A percentile compares a stretch with the other conserved stretches of the same genome.
Conservation (phyloP, 2,329 filamentous ascomycete genomes). For the Sclerotinia subarctica region DNA sequence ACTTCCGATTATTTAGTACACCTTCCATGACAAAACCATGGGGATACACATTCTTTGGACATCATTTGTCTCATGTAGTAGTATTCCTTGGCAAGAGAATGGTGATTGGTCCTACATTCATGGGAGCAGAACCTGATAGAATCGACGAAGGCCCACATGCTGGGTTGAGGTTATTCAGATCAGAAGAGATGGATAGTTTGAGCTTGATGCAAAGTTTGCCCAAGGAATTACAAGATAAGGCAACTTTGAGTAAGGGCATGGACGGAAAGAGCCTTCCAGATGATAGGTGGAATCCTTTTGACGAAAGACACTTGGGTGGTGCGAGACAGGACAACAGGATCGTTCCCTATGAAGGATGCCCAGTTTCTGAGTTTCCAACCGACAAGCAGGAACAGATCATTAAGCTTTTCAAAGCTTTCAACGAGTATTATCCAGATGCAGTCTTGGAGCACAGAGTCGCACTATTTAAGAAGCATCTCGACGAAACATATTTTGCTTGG, state of each 20-base stretch:
- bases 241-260: slow-evolving; percentile 37
- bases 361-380: slow-evolving; percentile 48
- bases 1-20: slow-evolving; percentile 34
- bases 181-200: slow-evolving; percentile 33
- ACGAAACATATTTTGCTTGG: slow-evolving; percentile 78
- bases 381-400: slow-evolving; percentile 54
- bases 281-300: slow-evolving; percentile 75
- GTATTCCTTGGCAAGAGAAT: slow-evolving; percentile 65
- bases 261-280: slow-evolving; percentile 39
- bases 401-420: slow-evolving; percentile 59
- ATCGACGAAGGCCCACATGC: slow-evolving; percentile 37
- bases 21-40: slow-evolving; percentile 31
- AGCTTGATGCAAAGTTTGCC: slow-evolving; percentile 36
- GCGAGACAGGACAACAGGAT: slow-evolving; percentile 75
- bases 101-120: slow-evolving; percentile 71
- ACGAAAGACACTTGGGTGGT: slow-evolving; percentile 74
- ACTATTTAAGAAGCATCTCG: slow-evolving; percentile 53
- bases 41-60: slow-evolving; percentile 56
- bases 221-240: slow-evolving; percentile 34
- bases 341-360: slow-evolving; percentile 68
- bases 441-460: slow-evolving; percentile 54
- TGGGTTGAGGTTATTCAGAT: slow-evolving; percentile 30
- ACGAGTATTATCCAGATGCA: slow-evolving; percentile 61
- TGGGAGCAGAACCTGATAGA: slow-evolving; percentile 71
- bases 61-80: slow-evolving; percentile 71